A percentile compares a stretch with the other conserved stretches of the same genome.
Conservation (phyloP, 2,329 filamentous ascomycete genomes). For the Botrytis medusae region DNA sequence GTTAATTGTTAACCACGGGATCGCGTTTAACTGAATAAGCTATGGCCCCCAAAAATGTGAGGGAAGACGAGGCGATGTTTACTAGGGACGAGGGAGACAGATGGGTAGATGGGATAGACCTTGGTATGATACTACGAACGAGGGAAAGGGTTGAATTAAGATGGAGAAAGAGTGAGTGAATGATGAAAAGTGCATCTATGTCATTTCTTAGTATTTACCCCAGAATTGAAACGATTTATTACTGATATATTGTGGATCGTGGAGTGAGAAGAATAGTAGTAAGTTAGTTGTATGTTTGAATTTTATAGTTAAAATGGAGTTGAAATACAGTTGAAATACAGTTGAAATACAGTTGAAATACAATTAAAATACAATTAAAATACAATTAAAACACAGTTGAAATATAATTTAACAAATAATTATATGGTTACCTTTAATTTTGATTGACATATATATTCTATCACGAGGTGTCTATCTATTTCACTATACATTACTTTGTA, state of each 20-base stretch:
- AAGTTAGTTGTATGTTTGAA: background rate
- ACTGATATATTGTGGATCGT: background rate
- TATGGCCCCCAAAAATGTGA: slow-evolving; percentile 6
- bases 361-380: too few relatives aligned
- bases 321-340: too few relatives aligned
- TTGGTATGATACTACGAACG: background rate
- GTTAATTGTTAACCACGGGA: slow-evolving; percentile 13
- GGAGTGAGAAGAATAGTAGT: background rate
- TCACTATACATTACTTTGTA: background rate
- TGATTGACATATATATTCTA: background rate
- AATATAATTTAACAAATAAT: too few relatives aligned
- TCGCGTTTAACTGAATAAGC: slow-evolving; percentile 18
- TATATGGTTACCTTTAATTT: too few relatives aligned
- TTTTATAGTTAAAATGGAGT: too few relatives aligned
- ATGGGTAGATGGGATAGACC: background rate
- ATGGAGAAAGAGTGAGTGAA: background rate
- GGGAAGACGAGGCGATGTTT: background rate
- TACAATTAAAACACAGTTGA: too few relatives aligned
- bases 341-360: too few relatives aligned
- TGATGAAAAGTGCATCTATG: background rate
- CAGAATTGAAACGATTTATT: background rate
- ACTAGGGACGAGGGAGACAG: background rate
- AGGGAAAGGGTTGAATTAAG: background rate
- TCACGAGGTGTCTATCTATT: background rate
- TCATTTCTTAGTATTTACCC: background rate